Conservation (phyloP, 306 rosid species). For the Begonia masoniana region DNA sequence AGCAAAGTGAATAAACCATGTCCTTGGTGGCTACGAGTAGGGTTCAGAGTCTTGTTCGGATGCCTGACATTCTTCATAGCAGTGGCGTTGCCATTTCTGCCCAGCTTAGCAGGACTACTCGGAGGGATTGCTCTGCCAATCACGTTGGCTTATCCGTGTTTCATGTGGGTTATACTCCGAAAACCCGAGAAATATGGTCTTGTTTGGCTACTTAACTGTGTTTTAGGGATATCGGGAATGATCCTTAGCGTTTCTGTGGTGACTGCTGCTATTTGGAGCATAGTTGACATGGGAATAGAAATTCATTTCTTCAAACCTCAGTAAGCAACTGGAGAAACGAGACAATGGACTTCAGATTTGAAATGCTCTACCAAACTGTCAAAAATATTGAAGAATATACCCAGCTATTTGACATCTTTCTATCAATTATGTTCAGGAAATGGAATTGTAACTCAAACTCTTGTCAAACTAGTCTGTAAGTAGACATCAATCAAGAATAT, state of each 20-base stretch:
- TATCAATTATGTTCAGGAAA: no score
- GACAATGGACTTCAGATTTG: no score
- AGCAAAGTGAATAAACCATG: slow-evolving; percentile 44
- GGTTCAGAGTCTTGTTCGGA: slow-evolving; percentile 38
- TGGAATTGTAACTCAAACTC: no score
- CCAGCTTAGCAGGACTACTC: slow-evolving; percentile 50
- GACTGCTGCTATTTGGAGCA: slow-evolving; percentile 55
- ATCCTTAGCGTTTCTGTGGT: slow-evolving; percentile 40
- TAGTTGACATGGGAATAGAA: slow-evolving; percentile 32
- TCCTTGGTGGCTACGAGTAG: slow-evolving; percentile 44
- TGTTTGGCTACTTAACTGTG: slow-evolving; percentile 39
- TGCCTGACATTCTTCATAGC: slow-evolving; percentile 55
- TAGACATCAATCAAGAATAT: no score
- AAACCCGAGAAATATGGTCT: slow-evolving; percentile 31
- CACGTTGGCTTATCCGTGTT: slow-evolving; percentile 63
- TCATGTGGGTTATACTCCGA: slow-evolving; percentile 59
- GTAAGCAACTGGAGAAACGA: slow-evolving; percentile 3
- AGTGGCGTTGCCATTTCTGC: slow-evolving; percentile 63
- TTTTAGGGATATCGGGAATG: slow-evolving; percentile 34
- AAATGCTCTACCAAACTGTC: no score
- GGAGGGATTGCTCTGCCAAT: slow-evolving; percentile 68
- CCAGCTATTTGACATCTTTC: no score
- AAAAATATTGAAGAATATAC: no score
- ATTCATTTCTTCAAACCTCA: slow-evolving; percentile 58
- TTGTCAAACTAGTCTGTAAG: no score